Evolutionary conservation across 2,329 filamentous ascomycete genomes (phyloP).

Genomic region (Penicillium hesseltinei): DNA sequence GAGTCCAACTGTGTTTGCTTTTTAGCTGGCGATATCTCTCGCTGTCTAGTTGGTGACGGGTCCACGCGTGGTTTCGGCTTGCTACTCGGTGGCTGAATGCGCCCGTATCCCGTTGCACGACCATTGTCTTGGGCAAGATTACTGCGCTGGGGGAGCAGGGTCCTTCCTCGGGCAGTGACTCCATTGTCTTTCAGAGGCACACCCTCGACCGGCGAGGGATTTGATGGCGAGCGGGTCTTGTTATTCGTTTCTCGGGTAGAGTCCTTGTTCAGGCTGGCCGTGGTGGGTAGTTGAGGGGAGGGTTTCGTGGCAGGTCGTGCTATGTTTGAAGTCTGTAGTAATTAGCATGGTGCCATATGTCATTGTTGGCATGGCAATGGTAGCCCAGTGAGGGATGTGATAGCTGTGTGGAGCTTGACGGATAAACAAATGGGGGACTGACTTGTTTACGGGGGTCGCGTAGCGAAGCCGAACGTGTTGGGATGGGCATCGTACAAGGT

Average conservation of each 20-base stretch:
- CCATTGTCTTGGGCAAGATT: constrained; percentile 20
- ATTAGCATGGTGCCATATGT: constrained; percentile 2
- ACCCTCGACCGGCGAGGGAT: constrained; percentile 15
- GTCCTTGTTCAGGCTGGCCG: constrained; percentile 15
- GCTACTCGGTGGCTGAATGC: constrained; percentile 21
- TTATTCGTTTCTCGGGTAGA: constrained; percentile 13
- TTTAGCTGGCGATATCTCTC: not conserved
- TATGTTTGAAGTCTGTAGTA: constrained; percentile 23
- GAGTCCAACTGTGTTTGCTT: constrained; percentile 11
- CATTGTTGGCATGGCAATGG: not conserved
- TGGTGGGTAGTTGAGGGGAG: not conserved
- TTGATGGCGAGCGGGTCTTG: constrained; percentile 9
- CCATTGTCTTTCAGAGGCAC: constrained; percentile 18
- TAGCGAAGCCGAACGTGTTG: constrained; percentile 37
- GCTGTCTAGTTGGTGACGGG: constrained; percentile 16
- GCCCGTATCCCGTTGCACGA: constrained; percentile 14
- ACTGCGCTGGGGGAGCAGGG: constrained; percentile 33
- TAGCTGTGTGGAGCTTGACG: constrained; percentile 10
- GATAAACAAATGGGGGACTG: constrained; percentile 14
- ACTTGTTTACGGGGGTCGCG: constrained; percentile 37
- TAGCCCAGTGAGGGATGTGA: constrained; percentile 16
- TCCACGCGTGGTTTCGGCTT: constrained; percentile 18
- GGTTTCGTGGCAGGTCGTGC: constrained; percentile 23
- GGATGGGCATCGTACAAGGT: constrained; percentile 36
- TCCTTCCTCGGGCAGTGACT: constrained; percentile 27